phyloP scores from a whole-genome alignment of 208 protist genomes.

The Leptomonas seymouri region DNA sequence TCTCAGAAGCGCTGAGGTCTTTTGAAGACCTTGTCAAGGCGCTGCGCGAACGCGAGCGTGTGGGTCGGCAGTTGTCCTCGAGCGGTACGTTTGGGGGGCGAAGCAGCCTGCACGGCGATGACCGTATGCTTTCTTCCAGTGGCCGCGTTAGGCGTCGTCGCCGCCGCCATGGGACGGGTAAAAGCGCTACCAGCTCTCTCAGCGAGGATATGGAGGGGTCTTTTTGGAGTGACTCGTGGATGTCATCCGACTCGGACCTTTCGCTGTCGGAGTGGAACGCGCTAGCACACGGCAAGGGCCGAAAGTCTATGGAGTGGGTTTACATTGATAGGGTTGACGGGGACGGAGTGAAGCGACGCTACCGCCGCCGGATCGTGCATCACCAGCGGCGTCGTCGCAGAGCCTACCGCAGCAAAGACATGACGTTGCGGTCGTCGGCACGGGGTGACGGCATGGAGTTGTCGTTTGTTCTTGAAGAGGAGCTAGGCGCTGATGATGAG shows the following conservation, averaged over 20 bases:
- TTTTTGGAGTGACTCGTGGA: not conserved
- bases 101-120: not conserved
- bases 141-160: not conserved
- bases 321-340: constrained; percentile 38
- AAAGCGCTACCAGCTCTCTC: not conserved
- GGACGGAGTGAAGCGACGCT: constrained; percentile 36
- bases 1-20: constrained; percentile 34
- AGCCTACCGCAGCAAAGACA: not conserved
- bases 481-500: constrained; percentile 41
- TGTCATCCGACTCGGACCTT: constrained; percentile 18
- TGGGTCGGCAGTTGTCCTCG: constrained; percentile 11
- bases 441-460: constrained; percentile 17
- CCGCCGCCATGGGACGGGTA: not conserved
- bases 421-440: no score
- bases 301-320: constrained; percentile 29
- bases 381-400: constrained; percentile 1
- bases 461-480: constrained; percentile 56
- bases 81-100: constrained; percentile 3
- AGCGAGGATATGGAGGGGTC: not conserved
- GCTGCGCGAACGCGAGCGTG: constrained; percentile 29
- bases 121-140: not conserved
- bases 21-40: constrained; percentile 56
- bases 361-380: constrained; percentile 28
- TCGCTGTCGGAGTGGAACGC: constrained; percentile 18
- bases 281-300: constrained; percentile 15